Evolutionary conservation across 768 basidiomycete genomes (phyloP).

Genomic region (Tylopilus sp.): DNA sequence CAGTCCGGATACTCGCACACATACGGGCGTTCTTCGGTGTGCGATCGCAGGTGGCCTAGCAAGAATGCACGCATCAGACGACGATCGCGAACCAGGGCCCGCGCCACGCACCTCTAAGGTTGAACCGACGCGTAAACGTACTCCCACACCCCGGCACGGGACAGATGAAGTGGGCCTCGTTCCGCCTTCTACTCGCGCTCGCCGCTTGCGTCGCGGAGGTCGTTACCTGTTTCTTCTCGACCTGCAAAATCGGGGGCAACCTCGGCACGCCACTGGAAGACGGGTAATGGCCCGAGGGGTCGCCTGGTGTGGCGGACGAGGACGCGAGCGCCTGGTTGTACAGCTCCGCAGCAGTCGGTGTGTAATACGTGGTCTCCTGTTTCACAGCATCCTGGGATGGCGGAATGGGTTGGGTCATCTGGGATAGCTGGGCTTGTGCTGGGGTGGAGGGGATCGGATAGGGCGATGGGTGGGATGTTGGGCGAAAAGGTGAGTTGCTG

Average conservation of each 20-base stretch:
- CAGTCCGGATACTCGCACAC: conserved; percentile 93
- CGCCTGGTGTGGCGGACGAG: conserved; percentile 20
- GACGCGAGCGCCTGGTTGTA: conserved; percentile 46
- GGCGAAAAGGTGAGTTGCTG: conserved; percentile 33
- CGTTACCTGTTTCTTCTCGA: conserved; percentile 93
- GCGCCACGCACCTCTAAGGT: conserved; percentile 62
- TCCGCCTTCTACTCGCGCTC: conserved; percentile 82
- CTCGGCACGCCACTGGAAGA: conserved; percentile 38
- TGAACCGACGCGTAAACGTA: conserved; percentile 94
- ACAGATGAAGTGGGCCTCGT: conserved; percentile 90
- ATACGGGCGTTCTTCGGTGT: conserved; percentile 94
- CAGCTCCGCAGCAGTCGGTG: conserved; percentile 52
- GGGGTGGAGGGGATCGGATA: conserved; percentile 35
- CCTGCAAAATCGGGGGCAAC: conserved; percentile 82
- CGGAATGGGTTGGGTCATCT: conserved; percentile 19
- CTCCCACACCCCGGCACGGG: conserved; percentile 94
- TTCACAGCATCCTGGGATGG: conserved; percentile 33
- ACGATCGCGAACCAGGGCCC: background rate
- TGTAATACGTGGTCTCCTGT: conserved; percentile 43
- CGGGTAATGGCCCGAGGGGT: conserved; percentile 30
- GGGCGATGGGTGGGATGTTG: conserved; percentile 41
- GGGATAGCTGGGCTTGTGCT: conserved; percentile 27
- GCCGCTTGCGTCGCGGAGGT: conserved; percentile 92
- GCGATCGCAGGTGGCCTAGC: conserved; percentile 86
- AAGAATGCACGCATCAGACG: conserved; percentile 1